Percentiles rank a stretch among this genome's conserved stretches.
Conservation (phyloP, 768 basidiomycete genomes). For the Lenzites betulinus region DNA sequence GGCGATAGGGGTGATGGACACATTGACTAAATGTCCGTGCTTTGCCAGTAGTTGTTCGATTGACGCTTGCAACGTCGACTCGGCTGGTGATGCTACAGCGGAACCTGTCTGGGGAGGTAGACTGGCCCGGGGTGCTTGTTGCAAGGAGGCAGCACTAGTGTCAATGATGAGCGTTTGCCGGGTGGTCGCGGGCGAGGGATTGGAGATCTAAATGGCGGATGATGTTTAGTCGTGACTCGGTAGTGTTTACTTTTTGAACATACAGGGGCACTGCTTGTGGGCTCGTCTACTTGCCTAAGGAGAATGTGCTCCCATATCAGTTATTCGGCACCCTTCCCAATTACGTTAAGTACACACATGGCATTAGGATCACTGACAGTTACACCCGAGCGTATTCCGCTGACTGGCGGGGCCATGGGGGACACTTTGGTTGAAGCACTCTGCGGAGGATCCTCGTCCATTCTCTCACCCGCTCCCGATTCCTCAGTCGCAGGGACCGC, state of each 20-base stretch:
- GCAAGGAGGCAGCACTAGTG: neutral
- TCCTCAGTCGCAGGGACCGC: too few relatives aligned
- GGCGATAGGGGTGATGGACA: neutral
- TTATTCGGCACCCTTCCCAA: neutral
- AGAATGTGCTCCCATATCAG: neutral
- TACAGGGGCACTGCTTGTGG: neutral
- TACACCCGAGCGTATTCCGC: too few relatives aligned
- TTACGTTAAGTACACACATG: neutral
- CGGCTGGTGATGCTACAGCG: neutral
- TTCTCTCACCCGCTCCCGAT: neutral
- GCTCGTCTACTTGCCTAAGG: neutral
- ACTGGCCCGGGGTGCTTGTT: neutral
- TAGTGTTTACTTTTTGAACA: neutral
- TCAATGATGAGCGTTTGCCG: too few relatives aligned
- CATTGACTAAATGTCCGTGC: neutral
- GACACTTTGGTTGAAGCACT: too few relatives aligned
- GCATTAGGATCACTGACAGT: neutral
- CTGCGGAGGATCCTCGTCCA: slow-evolving; percentile 1
- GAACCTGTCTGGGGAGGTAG: neutral
- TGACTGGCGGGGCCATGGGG: too few relatives aligned
- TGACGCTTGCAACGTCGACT: neutral
- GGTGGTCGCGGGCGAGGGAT: neutral
- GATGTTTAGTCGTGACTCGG: neutral
- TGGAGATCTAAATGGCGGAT: neutral
- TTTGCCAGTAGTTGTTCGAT: neutral